A percentile compares a stretch with the other conserved stretches of the same genome.
Evolutionary conservation across 768 basidiomycete genomes (phyloP).

Genomic region (Lentinula guzmanii): DNA sequence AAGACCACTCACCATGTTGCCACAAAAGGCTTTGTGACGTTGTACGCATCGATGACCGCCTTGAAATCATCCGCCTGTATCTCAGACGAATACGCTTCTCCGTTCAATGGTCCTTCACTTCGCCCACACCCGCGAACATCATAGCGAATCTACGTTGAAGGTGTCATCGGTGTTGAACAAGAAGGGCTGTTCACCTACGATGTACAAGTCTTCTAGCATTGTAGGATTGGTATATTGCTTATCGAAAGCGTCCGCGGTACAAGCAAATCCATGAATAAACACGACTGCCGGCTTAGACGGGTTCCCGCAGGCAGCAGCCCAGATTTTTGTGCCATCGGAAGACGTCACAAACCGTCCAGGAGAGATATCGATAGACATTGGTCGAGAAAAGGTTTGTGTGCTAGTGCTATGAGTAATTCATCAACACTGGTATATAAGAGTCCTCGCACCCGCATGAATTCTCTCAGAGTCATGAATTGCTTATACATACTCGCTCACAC

Average conservation of each 20-base stretch:
- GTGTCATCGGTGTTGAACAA: no score
- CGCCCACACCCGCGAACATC: conserved; percentile 17
- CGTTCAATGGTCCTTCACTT: conserved; percentile 8
- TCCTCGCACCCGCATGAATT: neutral
- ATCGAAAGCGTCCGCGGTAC: conserved; percentile 10
- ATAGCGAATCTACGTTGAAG: conserved; percentile 13
- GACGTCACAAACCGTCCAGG: conserved; percentile 4
- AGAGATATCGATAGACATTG: conserved; percentile 4
- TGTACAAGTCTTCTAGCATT: conserved; percentile 7
- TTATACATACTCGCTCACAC: neutral
- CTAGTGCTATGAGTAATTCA: neutral
- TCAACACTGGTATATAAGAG: neutral
- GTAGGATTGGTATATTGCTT: conserved; percentile 5
- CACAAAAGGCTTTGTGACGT: conserved; percentile 11
- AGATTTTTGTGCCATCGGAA: conserved; percentile 15
- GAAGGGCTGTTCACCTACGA: neutral
- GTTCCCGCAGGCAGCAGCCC: conserved; percentile 14
- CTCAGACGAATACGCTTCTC: conserved; percentile 11
- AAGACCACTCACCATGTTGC: conserved; percentile 12
- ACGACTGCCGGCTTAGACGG: conserved; percentile 16
- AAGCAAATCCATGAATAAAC: conserved; percentile 13
- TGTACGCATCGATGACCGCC: conserved; percentile 10
- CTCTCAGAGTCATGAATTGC: neutral
- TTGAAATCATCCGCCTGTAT: conserved; percentile 14
- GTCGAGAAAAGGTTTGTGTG: neutral